These are phyloP conservation scores for Lachnellula cervina DNA, from an alignment of 2,329 filamentous ascomycete genomes.

Conservation along the genomic window DNA sequence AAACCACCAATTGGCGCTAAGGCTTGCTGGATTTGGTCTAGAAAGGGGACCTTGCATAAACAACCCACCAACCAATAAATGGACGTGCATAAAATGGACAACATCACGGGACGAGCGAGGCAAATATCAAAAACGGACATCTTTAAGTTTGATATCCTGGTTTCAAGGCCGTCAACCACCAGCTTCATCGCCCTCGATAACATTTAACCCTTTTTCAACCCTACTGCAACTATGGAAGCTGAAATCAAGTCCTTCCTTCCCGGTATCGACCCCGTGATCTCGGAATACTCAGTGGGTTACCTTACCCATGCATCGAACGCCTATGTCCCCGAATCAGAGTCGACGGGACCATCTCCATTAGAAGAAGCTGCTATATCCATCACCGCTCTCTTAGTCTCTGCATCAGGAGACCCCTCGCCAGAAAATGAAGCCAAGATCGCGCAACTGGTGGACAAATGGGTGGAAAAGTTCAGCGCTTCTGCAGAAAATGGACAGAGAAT, in stretches of 20 bases:
- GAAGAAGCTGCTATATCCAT: constrained; percentile 79
- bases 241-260: constrained; percentile 82
- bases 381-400: constrained; percentile 85
- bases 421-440: constrained; percentile 74
- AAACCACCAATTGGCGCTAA: constrained; percentile 4
- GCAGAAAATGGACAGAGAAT: constrained; percentile 60
- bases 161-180: background rate
- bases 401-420: constrained; percentile 74
- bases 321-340: constrained; percentile 70
- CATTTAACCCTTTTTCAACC: background rate
- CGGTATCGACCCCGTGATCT: constrained; percentile 81
- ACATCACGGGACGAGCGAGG: background rate
- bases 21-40: background rate
- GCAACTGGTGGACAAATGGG: constrained; percentile 84
- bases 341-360: constrained; percentile 67
- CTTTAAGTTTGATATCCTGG: background rate
- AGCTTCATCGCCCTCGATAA: background rate
- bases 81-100: background rate
- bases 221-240: constrained; percentile 61
- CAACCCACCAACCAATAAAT: constrained; percentile 3
- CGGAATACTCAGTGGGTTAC: constrained; percentile 91
- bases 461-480: constrained; percentile 69
- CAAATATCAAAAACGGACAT: background rate
- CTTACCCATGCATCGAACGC: constrained; percentile 86
- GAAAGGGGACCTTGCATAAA: constrained; percentile 11